These are phyloP conservation scores for Thalassiosira livingstoniorum DNA, from an alignment of 352 stramenopile genomes.

Conservation along the genomic window DNA sequence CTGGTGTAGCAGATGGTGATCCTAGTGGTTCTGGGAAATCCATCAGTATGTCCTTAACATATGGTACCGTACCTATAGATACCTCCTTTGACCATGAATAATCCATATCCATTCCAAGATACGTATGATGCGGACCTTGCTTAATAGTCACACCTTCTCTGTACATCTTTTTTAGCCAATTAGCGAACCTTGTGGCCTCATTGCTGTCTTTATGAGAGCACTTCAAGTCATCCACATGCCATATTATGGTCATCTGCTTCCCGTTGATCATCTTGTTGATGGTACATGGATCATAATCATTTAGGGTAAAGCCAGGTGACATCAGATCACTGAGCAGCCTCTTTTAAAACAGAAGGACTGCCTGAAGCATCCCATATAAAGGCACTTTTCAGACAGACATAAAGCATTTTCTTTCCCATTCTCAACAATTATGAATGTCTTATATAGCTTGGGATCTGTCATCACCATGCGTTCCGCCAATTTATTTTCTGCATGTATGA, in stretches of 20 bases:
- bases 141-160: background rate
- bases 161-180: background rate
- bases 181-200: background rate
- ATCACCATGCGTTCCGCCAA: constrained; percentile 34
- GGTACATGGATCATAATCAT: constrained; percentile 18
- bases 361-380: constrained; percentile 16
- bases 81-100: no score
- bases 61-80: no score
- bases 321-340: constrained; percentile 7
- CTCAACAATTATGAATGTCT: constrained; percentile 2
- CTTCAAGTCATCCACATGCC: constrained; percentile 28
- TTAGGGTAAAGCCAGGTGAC: constrained; percentile 2
- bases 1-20: no score
- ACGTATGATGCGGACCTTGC: background rate
- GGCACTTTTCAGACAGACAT: constrained; percentile 9
- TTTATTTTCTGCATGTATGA: constrained; percentile 50
- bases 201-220: background rate
- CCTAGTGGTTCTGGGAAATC: no score
- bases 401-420: constrained; percentile 3
- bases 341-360: constrained; percentile 16
- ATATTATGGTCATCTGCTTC: constrained; percentile 4
- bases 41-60: no score
- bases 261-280: constrained; percentile 12
- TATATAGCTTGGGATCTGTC: constrained; percentile 28
- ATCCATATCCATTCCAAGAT: background rate